These are phyloP conservation scores for Lolium multiflorum DNA, from an alignment of 176 grass and related monocot species.

Conservation along the genomic window DNA sequence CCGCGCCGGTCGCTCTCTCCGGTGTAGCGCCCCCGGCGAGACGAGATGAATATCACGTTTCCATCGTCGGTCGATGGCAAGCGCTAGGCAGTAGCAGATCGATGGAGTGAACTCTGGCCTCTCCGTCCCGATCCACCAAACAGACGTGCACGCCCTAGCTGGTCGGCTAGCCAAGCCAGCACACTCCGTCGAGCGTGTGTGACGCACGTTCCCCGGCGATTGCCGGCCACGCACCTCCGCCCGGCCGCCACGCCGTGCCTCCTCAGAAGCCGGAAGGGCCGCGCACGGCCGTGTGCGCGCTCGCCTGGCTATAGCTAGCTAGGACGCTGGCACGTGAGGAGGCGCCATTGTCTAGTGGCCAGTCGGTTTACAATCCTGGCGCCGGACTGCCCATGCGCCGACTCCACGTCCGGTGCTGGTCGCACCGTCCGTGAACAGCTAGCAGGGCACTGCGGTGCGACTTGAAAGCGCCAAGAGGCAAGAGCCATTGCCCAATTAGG, in stretches of 20 bases:
- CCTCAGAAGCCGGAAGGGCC: conserved; percentile 44
- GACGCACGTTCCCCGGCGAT: conserved; percentile 39
- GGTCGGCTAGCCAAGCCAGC: background rate
- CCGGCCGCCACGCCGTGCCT: conserved; percentile 32
- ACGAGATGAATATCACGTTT: background rate
- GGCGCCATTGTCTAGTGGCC: conserved; percentile 26
- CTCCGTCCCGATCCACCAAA: conserved; percentile 36
- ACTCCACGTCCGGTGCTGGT: conserved; percentile 31
- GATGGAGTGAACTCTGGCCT: background rate
- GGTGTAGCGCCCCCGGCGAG: background rate
- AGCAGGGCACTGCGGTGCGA: background rate
- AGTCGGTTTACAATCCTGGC: background rate
- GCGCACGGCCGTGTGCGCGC: conserved; percentile 8
- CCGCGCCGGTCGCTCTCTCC: conserved; percentile 29
- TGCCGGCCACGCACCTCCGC: conserved; percentile 29
- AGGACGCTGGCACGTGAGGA: conserved; percentile 38
- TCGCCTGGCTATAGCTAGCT: background rate
- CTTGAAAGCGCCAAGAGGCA: conserved; percentile 45
- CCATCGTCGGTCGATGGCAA: background rate
- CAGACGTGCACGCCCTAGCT: too few relatives aligned
- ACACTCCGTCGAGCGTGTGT: conserved; percentile 29
- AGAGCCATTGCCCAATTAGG: background rate
- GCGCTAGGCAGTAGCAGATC: background rate
- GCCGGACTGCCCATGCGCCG: background rate
- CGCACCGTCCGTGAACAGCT: conserved; percentile 7